These are phyloP conservation scores for Thielaviopsis euricoi DNA, from an alignment of 2,329 filamentous ascomycete species.

Conservation along the genomic window DNA sequence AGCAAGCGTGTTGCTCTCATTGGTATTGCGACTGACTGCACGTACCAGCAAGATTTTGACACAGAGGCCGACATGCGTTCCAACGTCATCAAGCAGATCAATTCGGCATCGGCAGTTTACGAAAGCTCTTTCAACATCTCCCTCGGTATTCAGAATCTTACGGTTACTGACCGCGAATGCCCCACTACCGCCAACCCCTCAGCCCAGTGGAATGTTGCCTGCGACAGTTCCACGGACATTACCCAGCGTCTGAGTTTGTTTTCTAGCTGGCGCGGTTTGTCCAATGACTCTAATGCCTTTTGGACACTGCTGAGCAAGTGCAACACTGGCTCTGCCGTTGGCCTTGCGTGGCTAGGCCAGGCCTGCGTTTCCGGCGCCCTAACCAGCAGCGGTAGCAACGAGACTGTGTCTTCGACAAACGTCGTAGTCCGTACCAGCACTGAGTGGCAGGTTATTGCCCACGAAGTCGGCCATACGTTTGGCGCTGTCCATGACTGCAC, in stretches of 20 bases:
- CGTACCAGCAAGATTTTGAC: slow-evolving; percentile 60
- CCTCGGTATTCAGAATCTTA: slow-evolving; percentile 72
- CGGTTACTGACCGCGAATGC: slow-evolving; percentile 59
- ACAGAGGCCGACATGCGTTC: slow-evolving; percentile 41
- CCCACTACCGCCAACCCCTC: slow-evolving; percentile 49
- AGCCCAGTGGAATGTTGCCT: slow-evolving; percentile 73
- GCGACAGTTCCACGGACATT: slow-evolving; percentile 46
- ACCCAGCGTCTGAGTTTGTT: slow-evolving; percentile 71
- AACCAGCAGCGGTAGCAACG: slow-evolving; percentile 35
- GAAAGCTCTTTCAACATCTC: slow-evolving; percentile 91
- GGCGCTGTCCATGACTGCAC: slow-evolving; percentile 92
- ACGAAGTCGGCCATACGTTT: slow-evolving; percentile 88
- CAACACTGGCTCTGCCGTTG: slow-evolving; percentile 68
- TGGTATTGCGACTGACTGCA: slow-evolving; percentile 85
- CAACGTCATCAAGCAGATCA: slow-evolving; percentile 73
- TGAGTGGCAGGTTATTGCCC: slow-evolving; percentile 93
- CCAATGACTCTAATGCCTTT: slow-evolving; percentile 68
- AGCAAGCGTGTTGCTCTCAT: slow-evolving; percentile 86
- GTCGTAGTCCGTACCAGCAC: slow-evolving; percentile 69
- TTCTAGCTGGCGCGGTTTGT: slow-evolving; percentile 69
- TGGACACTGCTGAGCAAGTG: slow-evolving; percentile 83
- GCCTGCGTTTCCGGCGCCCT: slow-evolving; percentile 51
- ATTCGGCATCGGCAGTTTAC: slow-evolving; percentile 72
- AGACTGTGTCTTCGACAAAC: slow-evolving; percentile 72
- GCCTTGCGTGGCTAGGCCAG: slow-evolving; percentile 84